Conservation (phyloP, 1,284 basidiomycete species). For the Xerocomus nothofagi region DNA sequence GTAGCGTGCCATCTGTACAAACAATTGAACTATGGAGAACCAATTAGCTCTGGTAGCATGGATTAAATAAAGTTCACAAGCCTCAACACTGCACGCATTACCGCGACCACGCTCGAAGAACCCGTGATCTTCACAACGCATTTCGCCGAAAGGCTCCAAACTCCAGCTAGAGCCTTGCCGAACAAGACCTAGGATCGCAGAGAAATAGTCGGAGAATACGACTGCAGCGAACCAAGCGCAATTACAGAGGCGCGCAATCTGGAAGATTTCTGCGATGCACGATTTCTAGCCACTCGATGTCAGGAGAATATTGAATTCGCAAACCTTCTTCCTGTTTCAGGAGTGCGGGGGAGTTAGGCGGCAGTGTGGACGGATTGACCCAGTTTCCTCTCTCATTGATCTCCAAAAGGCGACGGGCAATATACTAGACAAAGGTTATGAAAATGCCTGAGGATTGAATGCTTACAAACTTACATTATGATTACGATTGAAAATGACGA, state of each 20-base stretch:
- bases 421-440: constrained; percentile 53
- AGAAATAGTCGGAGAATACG: constrained; percentile 78
- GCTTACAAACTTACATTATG: constrained; percentile 65
- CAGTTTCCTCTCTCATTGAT: constrained; percentile 75
- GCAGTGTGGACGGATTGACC: constrained; percentile 47
- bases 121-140: constrained; percentile 55
- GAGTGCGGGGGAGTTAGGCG: constrained; percentile 37
- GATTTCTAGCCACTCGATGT: neutral
- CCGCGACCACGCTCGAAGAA: constrained; percentile 74
- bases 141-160: constrained; percentile 68
- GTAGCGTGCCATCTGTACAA: constrained; percentile 84
- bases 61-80: constrained; percentile 30
- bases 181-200: constrained; percentile 70
- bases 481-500: constrained; percentile 80
- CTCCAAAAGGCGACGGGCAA: constrained; percentile 72
- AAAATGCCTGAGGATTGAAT: neutral
- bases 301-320: neutral
- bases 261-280: constrained; percentile 60
- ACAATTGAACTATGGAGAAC: constrained; percentile 65
- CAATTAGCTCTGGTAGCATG: constrained; percentile 7
- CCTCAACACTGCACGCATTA: constrained; percentile 75
- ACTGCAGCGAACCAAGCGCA: constrained; percentile 73
- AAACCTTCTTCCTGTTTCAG: constrained; percentile 62
- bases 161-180: constrained; percentile 70
- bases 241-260: constrained; percentile 75